A percentile compares a stretch with the other conserved stretches of the same genome.
phyloP scores from a whole-genome alignment of 495 filamentous ascomycete genomes.

The Xylaria cubensis region DNA sequence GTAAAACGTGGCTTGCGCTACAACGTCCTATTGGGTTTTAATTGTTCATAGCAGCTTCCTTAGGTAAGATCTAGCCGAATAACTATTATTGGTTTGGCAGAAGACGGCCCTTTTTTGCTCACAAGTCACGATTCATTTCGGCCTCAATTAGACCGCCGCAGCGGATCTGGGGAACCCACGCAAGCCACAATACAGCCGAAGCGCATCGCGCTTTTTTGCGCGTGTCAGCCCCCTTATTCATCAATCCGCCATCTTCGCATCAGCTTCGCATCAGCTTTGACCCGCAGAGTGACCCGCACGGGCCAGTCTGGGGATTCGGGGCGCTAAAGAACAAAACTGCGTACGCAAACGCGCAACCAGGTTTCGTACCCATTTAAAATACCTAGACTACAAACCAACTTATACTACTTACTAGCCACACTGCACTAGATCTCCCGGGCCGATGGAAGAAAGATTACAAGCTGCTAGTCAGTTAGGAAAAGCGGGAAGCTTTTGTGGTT shows the following conservation, averaged over 20 bases:
- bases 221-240: constrained; percentile 8
- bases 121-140: constrained; percentile 9
- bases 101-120: constrained; percentile 14
- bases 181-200: constrained; percentile 18
- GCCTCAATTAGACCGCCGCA: neutral
- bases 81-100: neutral
- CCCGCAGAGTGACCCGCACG: neutral
- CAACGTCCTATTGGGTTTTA: neutral
- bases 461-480: neutral
- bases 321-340: no score
- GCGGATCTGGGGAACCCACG: constrained; percentile 7
- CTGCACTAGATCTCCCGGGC: constrained; percentile 5
- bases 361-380: neutral
- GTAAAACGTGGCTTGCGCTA: constrained; percentile 2
- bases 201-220: constrained; percentile 2
- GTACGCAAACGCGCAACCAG: neutral
- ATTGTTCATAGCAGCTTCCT: neutral
- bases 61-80: neutral
- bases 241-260: no score
- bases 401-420: neutral
- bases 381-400: no score
- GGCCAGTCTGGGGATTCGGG: neutral
- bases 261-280: neutral
- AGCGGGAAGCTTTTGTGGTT: constrained; percentile 2
- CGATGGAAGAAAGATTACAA: neutral